Evolutionary conservation across 192 early-diverging fungal species (phyloP), one percentile per base, ranked within the genome.

Genomic region (Backusella macrospora): DNA sequence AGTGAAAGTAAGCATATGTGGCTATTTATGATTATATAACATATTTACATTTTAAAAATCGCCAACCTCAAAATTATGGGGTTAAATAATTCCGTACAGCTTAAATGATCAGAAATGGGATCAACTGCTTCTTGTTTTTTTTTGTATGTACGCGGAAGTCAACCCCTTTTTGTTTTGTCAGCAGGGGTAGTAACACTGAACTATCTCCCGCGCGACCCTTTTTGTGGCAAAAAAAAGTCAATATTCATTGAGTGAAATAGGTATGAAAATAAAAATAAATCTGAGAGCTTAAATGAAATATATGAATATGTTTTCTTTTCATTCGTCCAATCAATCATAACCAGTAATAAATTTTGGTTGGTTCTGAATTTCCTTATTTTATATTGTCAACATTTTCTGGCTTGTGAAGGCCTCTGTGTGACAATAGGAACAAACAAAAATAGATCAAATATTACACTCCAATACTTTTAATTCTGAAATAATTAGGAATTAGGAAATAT

Each of bases 281-380:
- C 49, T n/a, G 49, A 52, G 18, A 52, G 49, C 18, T 8, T 52
- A 52, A 52, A 52, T 52, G 49, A 52, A n/a, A 52, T 52, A 6
- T 52, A 18, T 52, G 18, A 52, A 52, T 52, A 52, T 18, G 49
- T 52, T 18, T 18, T 52, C 18, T 52, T 52, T 52, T 52, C 8
- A 52, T 52, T 52, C 49, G 49, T 52, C 18, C 49, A 52, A n/a
- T 52, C 49, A 52, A 8, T n/a, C n/a, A 52, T 52, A 52, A 52
- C 18, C 18, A 21, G n/a, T 52, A 21, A 3, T 18, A 52, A 52
- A 52, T 8, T 52, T 0, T 52, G 49, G 18, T 52, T 52, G 49
- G 49, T 52, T 52, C 5, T 34, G 29, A 49, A 49, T 49, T 49
- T 49, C n/a, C n/a, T n/a, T 48, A 18, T 18, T 52, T 52, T 52